These are phyloP conservation scores for Clonostachys chloroleuca DNA, from an alignment of 2,329 filamentous ascomycete species.

Conservation along the genomic window DNA sequence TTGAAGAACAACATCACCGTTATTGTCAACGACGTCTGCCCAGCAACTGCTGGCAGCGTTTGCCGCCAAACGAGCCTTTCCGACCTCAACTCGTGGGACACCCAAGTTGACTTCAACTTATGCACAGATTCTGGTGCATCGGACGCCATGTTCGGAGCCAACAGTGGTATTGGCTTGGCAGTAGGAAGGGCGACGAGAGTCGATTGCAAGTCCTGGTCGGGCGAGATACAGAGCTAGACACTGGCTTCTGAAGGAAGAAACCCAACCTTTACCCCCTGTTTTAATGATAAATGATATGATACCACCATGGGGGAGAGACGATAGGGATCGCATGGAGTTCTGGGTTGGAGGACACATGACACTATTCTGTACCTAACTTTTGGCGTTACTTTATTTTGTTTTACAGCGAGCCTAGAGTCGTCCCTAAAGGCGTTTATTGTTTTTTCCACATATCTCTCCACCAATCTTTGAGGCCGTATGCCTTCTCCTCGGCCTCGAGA, in stretches of 20 bases:
- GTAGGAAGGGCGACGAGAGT: constrained; percentile 1
- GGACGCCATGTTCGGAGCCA: constrained; percentile 1
- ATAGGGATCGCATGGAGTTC: no score
- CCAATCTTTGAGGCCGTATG: constrained; percentile 85
- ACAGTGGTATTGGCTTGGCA: constrained; percentile 1
- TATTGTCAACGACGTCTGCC: constrained; percentile 4
- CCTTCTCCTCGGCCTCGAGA: constrained; percentile 68
- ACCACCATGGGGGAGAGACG: no score
- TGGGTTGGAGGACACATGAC: no score
- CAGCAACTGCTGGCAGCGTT: not conserved
- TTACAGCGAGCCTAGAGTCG: no score
- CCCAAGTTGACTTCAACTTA: constrained; percentile 4
- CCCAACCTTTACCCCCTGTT: no score
- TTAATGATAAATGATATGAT: no score
- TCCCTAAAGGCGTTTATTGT: not conserved
- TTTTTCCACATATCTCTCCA: constrained; percentile 73
- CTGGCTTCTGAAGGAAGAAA: no score
- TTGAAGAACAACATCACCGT: not conserved
- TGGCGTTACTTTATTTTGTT: no score
- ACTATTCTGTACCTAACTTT: no score
- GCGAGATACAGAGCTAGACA: not conserved
- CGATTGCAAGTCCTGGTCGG: constrained; percentile 1
- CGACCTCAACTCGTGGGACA: not conserved
- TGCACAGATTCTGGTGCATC: constrained; percentile 2
- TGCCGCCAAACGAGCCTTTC: constrained; percentile 1